Conservation (phyloP, 2,329 filamentous ascomycete species). For the Botrytis elliptica region DNA sequence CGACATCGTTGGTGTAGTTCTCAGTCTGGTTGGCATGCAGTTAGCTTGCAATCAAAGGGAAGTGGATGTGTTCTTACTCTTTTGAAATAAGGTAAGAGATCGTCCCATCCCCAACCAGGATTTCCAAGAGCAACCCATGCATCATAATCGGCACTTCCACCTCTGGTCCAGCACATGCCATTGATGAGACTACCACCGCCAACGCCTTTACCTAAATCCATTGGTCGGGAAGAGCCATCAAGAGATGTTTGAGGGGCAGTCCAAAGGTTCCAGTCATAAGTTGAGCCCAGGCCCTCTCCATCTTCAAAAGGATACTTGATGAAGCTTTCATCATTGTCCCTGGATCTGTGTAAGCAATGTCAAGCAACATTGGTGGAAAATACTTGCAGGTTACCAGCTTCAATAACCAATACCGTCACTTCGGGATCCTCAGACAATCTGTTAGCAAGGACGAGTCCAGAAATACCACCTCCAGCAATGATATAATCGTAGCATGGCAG, state of each 20-base stretch:
- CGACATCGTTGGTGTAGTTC: conserved; percentile 39
- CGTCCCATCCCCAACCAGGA: conserved; percentile 41
- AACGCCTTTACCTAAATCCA: conserved; percentile 30
- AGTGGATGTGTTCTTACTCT: conserved; percentile 33
- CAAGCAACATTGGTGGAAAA: neutral
- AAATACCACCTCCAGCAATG: conserved; percentile 48
- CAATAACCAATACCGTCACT: conserved; percentile 33
- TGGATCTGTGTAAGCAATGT: conserved; percentile 18
- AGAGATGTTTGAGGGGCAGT: conserved; percentile 42
- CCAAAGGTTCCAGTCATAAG: conserved; percentile 45
- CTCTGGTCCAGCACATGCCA: conserved; percentile 40
- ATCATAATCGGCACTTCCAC: conserved; percentile 37
- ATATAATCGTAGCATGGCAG: conserved; percentile 42
- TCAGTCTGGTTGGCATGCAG: conserved; percentile 36
- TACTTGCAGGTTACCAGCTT: conserved; percentile 33
- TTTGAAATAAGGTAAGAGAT: conserved; percentile 43
- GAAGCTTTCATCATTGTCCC: conserved; percentile 33
- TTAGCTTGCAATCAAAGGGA: neutral
- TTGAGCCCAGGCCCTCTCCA: conserved; percentile 38
- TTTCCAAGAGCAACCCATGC: conserved; percentile 45
- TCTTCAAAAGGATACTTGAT: conserved; percentile 32
- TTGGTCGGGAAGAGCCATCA: conserved; percentile 30
- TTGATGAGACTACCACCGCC: conserved; percentile 46
- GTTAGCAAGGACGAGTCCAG: conserved; percentile 47
- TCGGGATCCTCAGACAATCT: conserved; percentile 43